Evolutionary conservation across 345 rosid species (phyloP), one percentile per base, ranked within the genome.

Genomic region (Eucalyptus grandis): DNA sequence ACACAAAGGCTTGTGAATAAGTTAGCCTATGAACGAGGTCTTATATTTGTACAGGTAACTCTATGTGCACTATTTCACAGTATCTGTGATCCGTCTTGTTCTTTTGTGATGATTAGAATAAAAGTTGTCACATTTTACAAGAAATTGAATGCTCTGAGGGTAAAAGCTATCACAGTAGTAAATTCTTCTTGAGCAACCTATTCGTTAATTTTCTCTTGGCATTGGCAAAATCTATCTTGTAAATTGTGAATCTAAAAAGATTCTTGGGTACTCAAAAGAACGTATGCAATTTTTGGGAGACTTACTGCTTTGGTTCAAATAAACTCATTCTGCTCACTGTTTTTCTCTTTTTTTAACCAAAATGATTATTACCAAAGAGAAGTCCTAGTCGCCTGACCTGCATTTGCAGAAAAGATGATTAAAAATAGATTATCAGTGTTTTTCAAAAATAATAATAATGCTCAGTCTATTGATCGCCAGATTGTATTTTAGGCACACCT

Each of bases 1-100:
- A 94, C 98, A 12, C 91, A 95, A 54, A 95, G 99, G 94, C 97
- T 96, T 86, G 94, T 96, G 86, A 98, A 94, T 93, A 95, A 95
- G 5, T 87, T 95, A 87, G 99, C 99, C 44, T 95, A 95, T 92
- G 98, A 98, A 90, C 93, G 93, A 8, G 99, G 99, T 46, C 95
- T 95, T 90, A 96, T 97, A 54, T 97, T 90, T 90, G 98, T 96
- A 10, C 98, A 98, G 95, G 99, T 97, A 72, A 72, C 26, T 37
- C 26, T 19, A 72, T 72, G 44, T 19, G 40, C 26, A 19, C 4
- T 31, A 19, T 72, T 72, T 34, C 46, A 86, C 7, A 6, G 40
- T 86, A 86, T 11, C 65, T 50, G 9, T 53, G 46, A 86, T 86
- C 87, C 65, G 11, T 43, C 44, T 86, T 86, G 27, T 86, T 86